phyloP scores from a whole-genome alignment of 169 alveolate genomes.

The Plasmodium sp. region DNA sequence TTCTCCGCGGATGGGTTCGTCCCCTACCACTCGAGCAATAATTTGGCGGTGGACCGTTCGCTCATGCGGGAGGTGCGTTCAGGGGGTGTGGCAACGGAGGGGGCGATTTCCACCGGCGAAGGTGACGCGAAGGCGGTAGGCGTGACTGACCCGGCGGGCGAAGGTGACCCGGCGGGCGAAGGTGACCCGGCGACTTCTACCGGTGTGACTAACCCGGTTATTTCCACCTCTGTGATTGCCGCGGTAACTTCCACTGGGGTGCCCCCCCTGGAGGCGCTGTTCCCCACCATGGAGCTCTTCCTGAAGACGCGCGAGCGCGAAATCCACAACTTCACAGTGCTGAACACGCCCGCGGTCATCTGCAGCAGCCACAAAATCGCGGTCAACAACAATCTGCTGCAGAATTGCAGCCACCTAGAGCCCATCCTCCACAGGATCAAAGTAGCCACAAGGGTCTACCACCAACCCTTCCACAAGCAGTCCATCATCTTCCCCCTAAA shows the following conservation, averaged over 20 bases:
- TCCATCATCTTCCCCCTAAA: conserved; percentile 85
- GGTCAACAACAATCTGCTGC: conserved; percentile 5
- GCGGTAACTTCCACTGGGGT: not conserved
- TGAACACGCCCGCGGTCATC: conserved; percentile 31
- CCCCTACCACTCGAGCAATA: conserved; percentile 2
- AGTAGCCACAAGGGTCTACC: conserved; percentile 47
- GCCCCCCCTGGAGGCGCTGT: not conserved
- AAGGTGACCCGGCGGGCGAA: too few species aligned
- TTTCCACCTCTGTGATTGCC: too few species aligned
- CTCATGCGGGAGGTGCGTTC: not conserved
- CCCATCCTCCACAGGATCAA: conserved; percentile 13
- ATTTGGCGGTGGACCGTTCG: not conserved
- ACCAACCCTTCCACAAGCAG: conserved; percentile 64
- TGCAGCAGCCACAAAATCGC: conserved; percentile 12
- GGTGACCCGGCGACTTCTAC: too few species aligned
- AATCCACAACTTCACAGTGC: conserved; percentile 17
- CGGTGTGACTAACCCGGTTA: too few species aligned
- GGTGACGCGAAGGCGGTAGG: too few species aligned
- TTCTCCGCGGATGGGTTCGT: conserved; percentile 20
- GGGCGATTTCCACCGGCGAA: too few species aligned
- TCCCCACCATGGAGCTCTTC: conserved; percentile 52
- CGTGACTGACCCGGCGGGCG: too few species aligned
- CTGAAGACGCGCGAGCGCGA: not conserved
- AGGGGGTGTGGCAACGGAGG: not conserved
- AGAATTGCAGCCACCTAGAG: not conserved